phyloP scores from a whole-genome alignment of 441 rosid species.

The Eruca vesicaria region DNA sequence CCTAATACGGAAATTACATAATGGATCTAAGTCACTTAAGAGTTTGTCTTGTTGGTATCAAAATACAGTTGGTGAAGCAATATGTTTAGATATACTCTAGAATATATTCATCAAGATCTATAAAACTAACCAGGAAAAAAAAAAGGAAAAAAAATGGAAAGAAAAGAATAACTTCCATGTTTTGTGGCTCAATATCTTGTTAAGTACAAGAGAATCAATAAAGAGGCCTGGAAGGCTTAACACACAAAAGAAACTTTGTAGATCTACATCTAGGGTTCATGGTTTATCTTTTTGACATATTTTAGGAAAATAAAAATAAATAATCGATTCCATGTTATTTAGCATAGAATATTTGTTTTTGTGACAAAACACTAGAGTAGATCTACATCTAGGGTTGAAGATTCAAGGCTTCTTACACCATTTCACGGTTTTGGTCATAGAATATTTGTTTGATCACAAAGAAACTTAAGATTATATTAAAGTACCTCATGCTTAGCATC shows the following conservation, averaged over 20 bases:
- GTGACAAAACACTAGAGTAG: conserved; percentile 31
- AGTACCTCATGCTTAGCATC: conserved; percentile 94
- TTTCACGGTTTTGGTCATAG: conserved; percentile 15
- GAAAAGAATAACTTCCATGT: conserved; percentile 34
- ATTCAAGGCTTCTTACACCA: conserved; percentile 16
- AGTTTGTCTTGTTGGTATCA: not conserved
- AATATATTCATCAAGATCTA: not conserved
- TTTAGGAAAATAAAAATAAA: conserved; percentile 37
- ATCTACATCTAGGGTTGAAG: conserved; percentile 32
- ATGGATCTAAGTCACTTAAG: conserved; percentile 7
- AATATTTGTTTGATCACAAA: conserved; percentile 10
- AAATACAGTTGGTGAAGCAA: not conserved
- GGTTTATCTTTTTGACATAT: conserved; percentile 38
- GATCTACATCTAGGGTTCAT: conserved; percentile 59
- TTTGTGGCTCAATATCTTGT: conserved; percentile 41
- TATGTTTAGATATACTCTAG: not conserved
- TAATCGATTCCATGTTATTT: conserved; percentile 8
- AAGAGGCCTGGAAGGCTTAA: conserved; percentile 15
- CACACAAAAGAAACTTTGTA: conserved; percentile 42
- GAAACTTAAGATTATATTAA: not conserved
- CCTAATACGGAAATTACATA: not conserved
- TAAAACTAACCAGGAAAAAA: conserved; percentile 28
- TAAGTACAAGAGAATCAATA: conserved; percentile 37
- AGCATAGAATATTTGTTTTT: conserved; percentile 25
- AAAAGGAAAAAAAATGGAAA: conserved; percentile 43